phyloP scores from a whole-genome alignment of 108 stramenopile genomes.

The Parietichytrium sp. region DNA sequence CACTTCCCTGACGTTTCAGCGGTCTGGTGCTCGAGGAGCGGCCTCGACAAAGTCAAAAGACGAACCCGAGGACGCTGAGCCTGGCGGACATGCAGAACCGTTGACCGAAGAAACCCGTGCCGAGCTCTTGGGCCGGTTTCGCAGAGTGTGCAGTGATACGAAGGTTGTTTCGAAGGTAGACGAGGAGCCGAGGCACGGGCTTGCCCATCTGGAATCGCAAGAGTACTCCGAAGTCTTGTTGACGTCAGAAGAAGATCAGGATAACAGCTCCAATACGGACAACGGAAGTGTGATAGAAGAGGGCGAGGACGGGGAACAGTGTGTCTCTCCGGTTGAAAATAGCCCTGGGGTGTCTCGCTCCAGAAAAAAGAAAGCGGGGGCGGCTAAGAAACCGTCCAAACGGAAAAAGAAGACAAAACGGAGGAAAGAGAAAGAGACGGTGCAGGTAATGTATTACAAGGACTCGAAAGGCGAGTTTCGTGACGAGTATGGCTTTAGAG shows the following conservation, averaged over 20 bases:
- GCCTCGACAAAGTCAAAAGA: too few relatives aligned
- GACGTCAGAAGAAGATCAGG: slow-evolving; percentile 7
- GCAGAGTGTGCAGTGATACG: too few relatives aligned
- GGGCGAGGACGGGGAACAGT: background rate
- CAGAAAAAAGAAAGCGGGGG: background rate
- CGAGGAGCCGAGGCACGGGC: too few relatives aligned
- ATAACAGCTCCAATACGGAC: background rate
- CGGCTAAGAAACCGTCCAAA: background rate
- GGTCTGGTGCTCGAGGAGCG: too few relatives aligned
- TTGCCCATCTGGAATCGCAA: slow-evolving; percentile 4
- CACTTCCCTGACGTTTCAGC: too few relatives aligned
- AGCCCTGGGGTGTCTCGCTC: background rate
- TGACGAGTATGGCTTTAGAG: background rate
- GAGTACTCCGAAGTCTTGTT: slow-evolving; percentile 26
- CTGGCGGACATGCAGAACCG: too few relatives aligned
- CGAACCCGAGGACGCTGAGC: too few relatives aligned
- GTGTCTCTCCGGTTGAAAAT: too few relatives aligned
- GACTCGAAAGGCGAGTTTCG: slow-evolving; percentile 1
- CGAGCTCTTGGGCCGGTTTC: too few relatives aligned
- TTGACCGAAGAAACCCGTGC: too few relatives aligned
- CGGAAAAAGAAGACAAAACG: background rate
- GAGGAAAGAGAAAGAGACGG: background rate
- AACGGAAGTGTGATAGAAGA: too few relatives aligned
- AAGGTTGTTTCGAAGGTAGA: too few relatives aligned
- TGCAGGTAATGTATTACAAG: background rate